These are phyloP conservation scores for Capsicum baccatum DNA, from an alignment of 257 asterid species.

Conservation along the genomic window DNA sequence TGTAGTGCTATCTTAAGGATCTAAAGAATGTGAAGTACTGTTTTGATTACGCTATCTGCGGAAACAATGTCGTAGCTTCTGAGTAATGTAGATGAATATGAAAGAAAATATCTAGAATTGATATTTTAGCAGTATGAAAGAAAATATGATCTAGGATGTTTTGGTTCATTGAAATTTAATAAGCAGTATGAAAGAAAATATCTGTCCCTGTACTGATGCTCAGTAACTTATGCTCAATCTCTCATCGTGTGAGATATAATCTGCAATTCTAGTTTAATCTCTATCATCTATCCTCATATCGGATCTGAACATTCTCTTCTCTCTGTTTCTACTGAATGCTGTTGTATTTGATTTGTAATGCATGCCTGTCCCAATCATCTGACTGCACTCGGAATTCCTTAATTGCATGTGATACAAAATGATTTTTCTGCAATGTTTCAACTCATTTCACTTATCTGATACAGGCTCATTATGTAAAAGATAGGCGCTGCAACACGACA, in stretches of 20 bases:
- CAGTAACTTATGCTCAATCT: neutral
- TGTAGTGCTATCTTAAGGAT: constrained; percentile 1
- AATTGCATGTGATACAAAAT: neutral
- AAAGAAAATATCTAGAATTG: too few species aligned
- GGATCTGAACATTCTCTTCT: constrained; percentile 19
- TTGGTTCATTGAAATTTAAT: constrained; percentile 1
- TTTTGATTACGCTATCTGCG: neutral
- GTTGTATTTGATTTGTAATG: constrained; percentile 11
- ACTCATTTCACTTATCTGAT: constrained; percentile 20
- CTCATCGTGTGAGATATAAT: neutral
- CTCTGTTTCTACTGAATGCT: constrained; percentile 21
- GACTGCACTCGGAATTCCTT: neutral
- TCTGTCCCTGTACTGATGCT: constrained; percentile 13
- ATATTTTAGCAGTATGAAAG: too few species aligned
- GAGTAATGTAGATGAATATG: neutral
- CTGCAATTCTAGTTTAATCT: neutral
- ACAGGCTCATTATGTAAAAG: constrained; percentile 95
- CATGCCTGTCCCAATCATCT: constrained; percentile 11
- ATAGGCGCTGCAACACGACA: constrained; percentile 78
- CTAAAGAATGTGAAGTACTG: neutral
- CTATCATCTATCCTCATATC: constrained; percentile 17
- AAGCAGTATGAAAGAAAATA: neutral
- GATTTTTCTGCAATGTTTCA: neutral
- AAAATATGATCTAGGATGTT: neutral
- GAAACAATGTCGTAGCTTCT: constrained; percentile 15